Evolutionary conservation across 2,329 filamentous ascomycete species (phyloP).

Genomic region (Didymella segeticola): DNA sequence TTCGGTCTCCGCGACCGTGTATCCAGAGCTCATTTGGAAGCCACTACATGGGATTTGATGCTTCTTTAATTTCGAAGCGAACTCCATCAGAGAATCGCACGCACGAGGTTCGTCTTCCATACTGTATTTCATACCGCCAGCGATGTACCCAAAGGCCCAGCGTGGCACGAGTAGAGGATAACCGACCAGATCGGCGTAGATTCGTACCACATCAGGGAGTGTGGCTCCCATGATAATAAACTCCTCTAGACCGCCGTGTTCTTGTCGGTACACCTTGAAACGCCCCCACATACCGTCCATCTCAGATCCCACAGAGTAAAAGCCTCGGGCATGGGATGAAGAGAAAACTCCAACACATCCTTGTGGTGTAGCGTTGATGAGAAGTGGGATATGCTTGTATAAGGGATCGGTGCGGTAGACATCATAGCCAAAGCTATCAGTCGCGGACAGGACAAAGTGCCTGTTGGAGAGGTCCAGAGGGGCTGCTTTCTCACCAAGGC

Average conservation of each 20-base stretch:
- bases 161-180: slow-evolving; percentile 72
- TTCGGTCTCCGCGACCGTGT: slow-evolving; percentile 70
- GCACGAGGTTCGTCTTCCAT: slow-evolving; percentile 64
- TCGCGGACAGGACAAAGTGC: slow-evolving; percentile 70
- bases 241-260: slow-evolving; percentile 74
- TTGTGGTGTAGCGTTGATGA: slow-evolving; percentile 70
- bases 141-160: slow-evolving; percentile 76
- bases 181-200: slow-evolving; percentile 72
- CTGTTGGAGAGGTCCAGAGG: slow-evolving; percentile 75
- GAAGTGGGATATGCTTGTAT: slow-evolving; percentile 77
- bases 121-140: slow-evolving; percentile 69
- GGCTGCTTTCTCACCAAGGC: slow-evolving; percentile 74
- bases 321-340: slow-evolving; percentile 68
- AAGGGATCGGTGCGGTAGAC: slow-evolving; percentile 73
- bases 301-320: slow-evolving; percentile 72
- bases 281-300: slow-evolving; percentile 79
- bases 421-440: slow-evolving; percentile 77
- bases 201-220: slow-evolving; percentile 68
- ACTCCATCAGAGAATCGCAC: slow-evolving; percentile 64
- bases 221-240: slow-evolving; percentile 73
- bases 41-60: slow-evolving; percentile 74
- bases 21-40: slow-evolving; percentile 76
- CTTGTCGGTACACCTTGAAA: slow-evolving; percentile 77
- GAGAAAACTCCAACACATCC: slow-evolving; percentile 74
- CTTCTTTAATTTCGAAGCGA: slow-evolving; percentile 66